Base-by-base conservation (phyloP, 208 protist genomes). In the Kentomonas sorsogonicus region DNA sequence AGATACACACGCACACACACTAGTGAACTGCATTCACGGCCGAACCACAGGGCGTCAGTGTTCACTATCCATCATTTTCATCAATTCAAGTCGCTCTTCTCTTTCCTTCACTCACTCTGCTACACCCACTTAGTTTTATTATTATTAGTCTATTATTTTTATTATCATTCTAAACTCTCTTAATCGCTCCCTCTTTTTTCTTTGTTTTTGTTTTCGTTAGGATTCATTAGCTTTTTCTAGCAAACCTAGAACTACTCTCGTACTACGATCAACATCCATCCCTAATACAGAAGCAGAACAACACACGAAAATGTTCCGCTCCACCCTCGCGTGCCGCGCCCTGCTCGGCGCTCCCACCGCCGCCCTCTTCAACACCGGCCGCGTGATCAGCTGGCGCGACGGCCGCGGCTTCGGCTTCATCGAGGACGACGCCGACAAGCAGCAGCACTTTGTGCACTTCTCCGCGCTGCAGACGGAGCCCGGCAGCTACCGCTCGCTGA, bases 401-500 rank as follows among this genome's bases (percentile, higher is more conserved):
- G 82, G 83, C 46, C 86, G 86, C 50, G 90, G 90, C 48, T 96
- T 90, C 59, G 90, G 90, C 56, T 96, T 96, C 44, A 79, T 96
- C 56, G 85, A 93, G 66, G 90, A 96, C 56, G 76, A 88, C 51
- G 72, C 71, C 15, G 82, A 94, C 68, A 93, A 96, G 77, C 85
- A 87, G 69, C 85, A 94, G 66, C 83, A 93, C 76, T 96, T 96
- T 69, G 90, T 96, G 41, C 90, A 94, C 74, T 94, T 93, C 66
- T 91, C 85, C 26, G 85, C 83, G 22, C 72, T 94, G 18, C 85
- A 93, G 77, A 90, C 81, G n/a, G 90, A 96, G 66, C 72, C 83
- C 5, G 85, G 82, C 50, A 83, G 87, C 56, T 94, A 87, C 63
- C 83, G 86, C 65, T 63, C 85, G 20, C 83, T 94, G 20, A 74